These are phyloP conservation scores for Cutaneotrichosporon sp. DNA, from an alignment of 1,284 basidiomycete genomes.

Conservation along the genomic window DNA sequence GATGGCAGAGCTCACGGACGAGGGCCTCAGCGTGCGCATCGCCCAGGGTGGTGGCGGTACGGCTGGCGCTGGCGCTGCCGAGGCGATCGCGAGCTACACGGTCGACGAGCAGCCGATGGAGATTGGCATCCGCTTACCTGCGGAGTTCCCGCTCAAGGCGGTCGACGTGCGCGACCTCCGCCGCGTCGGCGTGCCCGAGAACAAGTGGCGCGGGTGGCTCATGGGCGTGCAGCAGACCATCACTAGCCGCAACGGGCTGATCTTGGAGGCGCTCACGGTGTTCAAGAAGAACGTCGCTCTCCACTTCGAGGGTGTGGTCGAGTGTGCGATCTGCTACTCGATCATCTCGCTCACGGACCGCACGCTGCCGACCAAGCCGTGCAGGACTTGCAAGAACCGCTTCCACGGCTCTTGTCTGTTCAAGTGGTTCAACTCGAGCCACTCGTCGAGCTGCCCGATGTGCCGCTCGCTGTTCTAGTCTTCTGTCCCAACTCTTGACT, in stretches of 20 bases:
- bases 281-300: constrained; percentile 93
- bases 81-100: constrained; percentile 63
- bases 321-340: constrained; percentile 95
- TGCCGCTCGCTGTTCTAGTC: constrained; percentile 67
- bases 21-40: constrained; percentile 79
- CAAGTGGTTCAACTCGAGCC: constrained; percentile 90
- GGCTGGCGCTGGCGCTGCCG: constrained; percentile 56
- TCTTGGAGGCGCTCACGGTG: constrained; percentile 85
- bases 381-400: constrained; percentile 90
- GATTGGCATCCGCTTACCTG: constrained; percentile 81
- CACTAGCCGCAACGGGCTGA: constrained; percentile 79
- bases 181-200: constrained; percentile 85
- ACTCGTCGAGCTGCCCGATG: constrained; percentile 86
- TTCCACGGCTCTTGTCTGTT: constrained; percentile 93
- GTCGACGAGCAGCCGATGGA: constrained; percentile 96
- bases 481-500: too few relatives aligned
- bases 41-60: constrained; percentile 66
- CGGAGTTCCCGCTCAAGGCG: constrained; percentile 85
- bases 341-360: constrained; percentile 92
- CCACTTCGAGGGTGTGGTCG: constrained; percentile 90
- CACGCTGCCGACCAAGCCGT: constrained; percentile 85
- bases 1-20: constrained; percentile 70
- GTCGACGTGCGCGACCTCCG: constrained; percentile 86
- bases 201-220: constrained; percentile 91
- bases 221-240: constrained; percentile 90